Percentiles rank a stretch among this genome's conserved stretches.
phyloP scores from a whole-genome alignment of 2,329 filamentous ascomycete genomes.

The Cyphellophora europaea region DNA sequence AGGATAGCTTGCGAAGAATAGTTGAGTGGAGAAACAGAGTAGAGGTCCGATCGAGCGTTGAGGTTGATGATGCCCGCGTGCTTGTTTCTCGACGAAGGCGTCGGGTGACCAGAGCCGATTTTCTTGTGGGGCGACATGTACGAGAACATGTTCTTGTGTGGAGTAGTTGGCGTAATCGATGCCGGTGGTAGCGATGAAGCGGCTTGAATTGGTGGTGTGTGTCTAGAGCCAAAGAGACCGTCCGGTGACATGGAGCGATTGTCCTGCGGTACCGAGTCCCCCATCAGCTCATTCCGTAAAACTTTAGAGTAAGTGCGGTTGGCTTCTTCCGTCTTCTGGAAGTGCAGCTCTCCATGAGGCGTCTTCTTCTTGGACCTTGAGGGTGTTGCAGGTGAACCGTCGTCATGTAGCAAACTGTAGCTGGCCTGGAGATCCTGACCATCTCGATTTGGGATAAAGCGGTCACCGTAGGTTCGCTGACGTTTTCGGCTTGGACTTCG shows the following conservation, averaged over 20 bases:
- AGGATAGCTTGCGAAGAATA: slow-evolving; percentile 90
- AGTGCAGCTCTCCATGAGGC: slow-evolving; percentile 83
- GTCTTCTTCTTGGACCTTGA: slow-evolving; percentile 76
- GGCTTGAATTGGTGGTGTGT: slow-evolving; percentile 68
- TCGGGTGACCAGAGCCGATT: slow-evolving; percentile 69
- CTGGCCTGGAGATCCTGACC: slow-evolving; percentile 90
- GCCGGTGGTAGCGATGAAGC: slow-evolving; percentile 58
- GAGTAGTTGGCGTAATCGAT: slow-evolving; percentile 79
- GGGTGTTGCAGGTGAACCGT: slow-evolving; percentile 84
- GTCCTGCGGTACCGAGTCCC: slow-evolving; percentile 78
- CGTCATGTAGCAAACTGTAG: slow-evolving; percentile 84
- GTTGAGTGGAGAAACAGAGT: slow-evolving; percentile 88
- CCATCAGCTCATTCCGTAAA: slow-evolving; percentile 85
- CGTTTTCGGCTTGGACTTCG: slow-evolving; percentile 61
- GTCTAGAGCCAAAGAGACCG: slow-evolving; percentile 49
- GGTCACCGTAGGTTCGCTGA: slow-evolving; percentile 55
- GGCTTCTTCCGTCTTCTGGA: slow-evolving; percentile 85
- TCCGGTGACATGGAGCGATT: slow-evolving; percentile 27
- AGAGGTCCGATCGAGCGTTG: slow-evolving; percentile 83
- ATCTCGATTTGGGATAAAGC: slow-evolving; percentile 86
- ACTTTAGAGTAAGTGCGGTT: slow-evolving; percentile 86
- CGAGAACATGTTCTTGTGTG: slow-evolving; percentile 93
- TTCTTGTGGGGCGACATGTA: slow-evolving; percentile 68
- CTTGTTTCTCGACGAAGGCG: slow-evolving; percentile 78
- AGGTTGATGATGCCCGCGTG: slow-evolving; percentile 63